Conservation (phyloP, 2,329 filamentous ascomycete genomes). For the Lachnellula suecica region DNA sequence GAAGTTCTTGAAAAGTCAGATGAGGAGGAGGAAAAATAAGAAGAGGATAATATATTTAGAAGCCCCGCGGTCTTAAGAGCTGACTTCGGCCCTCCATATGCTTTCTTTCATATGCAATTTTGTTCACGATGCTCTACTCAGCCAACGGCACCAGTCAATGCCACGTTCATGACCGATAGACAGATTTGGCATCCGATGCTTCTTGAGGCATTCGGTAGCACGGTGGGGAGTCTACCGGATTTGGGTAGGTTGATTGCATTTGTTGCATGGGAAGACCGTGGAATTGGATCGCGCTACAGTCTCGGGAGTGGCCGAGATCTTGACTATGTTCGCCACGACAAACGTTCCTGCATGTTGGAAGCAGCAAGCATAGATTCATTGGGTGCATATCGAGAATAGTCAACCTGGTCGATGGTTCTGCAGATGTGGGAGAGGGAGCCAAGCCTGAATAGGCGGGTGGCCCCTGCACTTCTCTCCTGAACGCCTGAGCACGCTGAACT, state of each 20-base stretch:
- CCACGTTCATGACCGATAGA: too few relatives aligned
- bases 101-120: background rate
- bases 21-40: too few relatives aligned
- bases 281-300: too few relatives aligned
- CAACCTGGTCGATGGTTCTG: background rate
- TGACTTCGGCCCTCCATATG: background rate
- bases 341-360: too few relatives aligned
- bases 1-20: background rate
- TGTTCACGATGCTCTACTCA: background rate
- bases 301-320: too few relatives aligned
- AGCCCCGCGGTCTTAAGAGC: background rate
- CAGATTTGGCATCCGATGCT: background rate
- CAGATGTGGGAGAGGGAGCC: background rate
- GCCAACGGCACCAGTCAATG: background rate
- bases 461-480: too few relatives aligned
- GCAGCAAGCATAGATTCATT: too few relatives aligned
- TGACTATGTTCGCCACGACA: too few relatives aligned
- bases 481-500: too few relatives aligned
- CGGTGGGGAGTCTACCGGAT: background rate
- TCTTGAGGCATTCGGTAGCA: background rate
- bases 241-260: background rate
- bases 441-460: background rate
- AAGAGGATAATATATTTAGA: background rate
- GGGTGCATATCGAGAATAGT: background rate
- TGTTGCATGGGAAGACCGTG: background rate